Conservation (phyloP, 345 rosid genomes). For the Camelina laxa region DNA sequence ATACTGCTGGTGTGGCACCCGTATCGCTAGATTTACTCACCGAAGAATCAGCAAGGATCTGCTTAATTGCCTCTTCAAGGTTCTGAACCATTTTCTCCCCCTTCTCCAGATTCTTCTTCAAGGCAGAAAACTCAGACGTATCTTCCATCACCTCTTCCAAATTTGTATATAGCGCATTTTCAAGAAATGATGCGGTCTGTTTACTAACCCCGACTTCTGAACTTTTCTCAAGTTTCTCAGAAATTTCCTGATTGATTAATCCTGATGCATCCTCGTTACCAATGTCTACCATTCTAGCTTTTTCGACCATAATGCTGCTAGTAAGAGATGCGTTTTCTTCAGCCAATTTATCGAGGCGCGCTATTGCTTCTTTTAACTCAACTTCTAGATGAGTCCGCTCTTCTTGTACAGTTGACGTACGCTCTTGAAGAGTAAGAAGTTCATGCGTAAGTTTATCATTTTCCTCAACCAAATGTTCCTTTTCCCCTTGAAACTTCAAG, state of each 20-base stretch:
- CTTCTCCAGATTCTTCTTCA: constrained; percentile 59
- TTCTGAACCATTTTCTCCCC: constrained; percentile 56
- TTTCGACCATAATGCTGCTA: constrained; percentile 49
- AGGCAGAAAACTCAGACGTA: constrained; percentile 49
- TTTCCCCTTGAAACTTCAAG: constrained; percentile 65
- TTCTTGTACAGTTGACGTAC: constrained; percentile 50
- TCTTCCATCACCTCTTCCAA: constrained; percentile 47
- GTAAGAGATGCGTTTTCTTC: constrained; percentile 56
- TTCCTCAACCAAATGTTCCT: constrained; percentile 51
- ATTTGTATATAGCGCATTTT: constrained; percentile 41
- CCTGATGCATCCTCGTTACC: constrained; percentile 40
- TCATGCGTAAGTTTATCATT: constrained; percentile 63
- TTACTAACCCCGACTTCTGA: constrained; percentile 33
- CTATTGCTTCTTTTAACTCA: constrained; percentile 52
- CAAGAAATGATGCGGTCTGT: constrained; percentile 39
- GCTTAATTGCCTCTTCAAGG: constrained; percentile 66
- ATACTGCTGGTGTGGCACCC: constrained; percentile 56
- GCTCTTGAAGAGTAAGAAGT: constrained; percentile 58
- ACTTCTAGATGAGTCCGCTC: constrained; percentile 48
- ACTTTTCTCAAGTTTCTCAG: constrained; percentile 39
- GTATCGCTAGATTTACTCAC: constrained; percentile 51
- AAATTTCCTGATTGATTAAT: constrained; percentile 37
- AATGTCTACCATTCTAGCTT: constrained; percentile 50
- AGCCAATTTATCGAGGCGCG: constrained; percentile 53
- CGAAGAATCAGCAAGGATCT: constrained; percentile 46